Evolutionary conservation across 441 rosid species (phyloP).

Genomic region (Erodium trifolium): DNA sequence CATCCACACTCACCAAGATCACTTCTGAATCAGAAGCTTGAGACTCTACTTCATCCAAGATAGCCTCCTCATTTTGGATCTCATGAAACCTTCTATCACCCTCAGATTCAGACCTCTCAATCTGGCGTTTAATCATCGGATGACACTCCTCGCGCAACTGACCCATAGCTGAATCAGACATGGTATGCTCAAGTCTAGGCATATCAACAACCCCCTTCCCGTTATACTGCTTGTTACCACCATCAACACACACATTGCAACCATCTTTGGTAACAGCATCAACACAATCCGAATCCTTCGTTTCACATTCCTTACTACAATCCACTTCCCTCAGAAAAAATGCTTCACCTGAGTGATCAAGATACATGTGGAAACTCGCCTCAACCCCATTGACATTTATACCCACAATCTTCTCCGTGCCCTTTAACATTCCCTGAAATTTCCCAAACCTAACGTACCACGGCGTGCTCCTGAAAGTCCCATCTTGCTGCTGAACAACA

Average conservation of each 20-base stretch:
- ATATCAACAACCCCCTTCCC: slow-evolving; percentile 18
- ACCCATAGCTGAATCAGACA: slow-evolving; percentile 49
- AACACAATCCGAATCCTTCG: slow-evolving; percentile 16
- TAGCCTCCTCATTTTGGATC: slow-evolving; percentile 50
- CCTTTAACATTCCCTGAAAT: slow-evolving; percentile 87
- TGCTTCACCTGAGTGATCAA: slow-evolving; percentile 87
- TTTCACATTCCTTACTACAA: slow-evolving; percentile 26
- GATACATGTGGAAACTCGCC: slow-evolving; percentile 75
- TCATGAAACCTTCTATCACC: slow-evolving; percentile 52
- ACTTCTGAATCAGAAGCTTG: slow-evolving; percentile 54
- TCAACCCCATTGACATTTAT: slow-evolving; percentile 66
- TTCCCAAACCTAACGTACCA: slow-evolving; percentile 92
- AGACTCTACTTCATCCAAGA: slow-evolving; percentile 39
- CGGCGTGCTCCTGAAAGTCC: slow-evolving; percentile 68
- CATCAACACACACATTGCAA: slow-evolving; percentile 8
- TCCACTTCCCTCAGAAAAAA: slow-evolving; percentile 68
- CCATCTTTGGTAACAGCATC: slow-evolving; percentile 17
- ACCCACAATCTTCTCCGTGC: slow-evolving; percentile 65
- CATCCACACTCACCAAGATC: slow-evolving; percentile 75
- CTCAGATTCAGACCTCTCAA: slow-evolving; percentile 71
- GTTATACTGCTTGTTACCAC: slow-evolving; percentile 13
- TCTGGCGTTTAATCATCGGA: slow-evolving; percentile 25
- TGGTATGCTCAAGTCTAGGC: slow-evolving; percentile 52
- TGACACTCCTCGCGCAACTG: slow-evolving; percentile 35
- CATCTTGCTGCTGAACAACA: slow-evolving; percentile 80